Base-by-base conservation (phyloP, 805 yeast species). In the Yarrowia sp. region DNA sequence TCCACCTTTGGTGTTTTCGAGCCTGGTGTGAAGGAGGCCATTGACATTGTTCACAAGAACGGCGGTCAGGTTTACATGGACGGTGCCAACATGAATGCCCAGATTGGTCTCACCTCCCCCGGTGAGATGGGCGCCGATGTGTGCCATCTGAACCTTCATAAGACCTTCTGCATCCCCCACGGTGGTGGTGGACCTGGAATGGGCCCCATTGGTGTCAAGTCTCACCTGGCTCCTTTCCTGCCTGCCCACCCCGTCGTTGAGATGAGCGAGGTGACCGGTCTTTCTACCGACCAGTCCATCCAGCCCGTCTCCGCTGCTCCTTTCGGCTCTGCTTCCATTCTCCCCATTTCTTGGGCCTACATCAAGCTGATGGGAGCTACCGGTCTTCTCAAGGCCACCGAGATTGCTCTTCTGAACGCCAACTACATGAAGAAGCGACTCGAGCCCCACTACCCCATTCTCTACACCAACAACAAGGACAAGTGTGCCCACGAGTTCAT, bases 111-210 rank as follows among this genome's bases (percentile, higher is more conserved):
- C 69, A 94, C 98, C 0, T 90, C 97, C 8, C 98, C 99, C 10
- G 99, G 98, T 69, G 98, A 92, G 76, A 81, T 95, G 73, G 98
- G 98, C 66, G 98, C 98, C 13, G 99, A 95, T 80, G 98, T 95
- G 49, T 95, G 99, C 78, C 99, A 95, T 75, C 84, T 95, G 81
- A 95, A 95, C 78, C 83, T 95, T 76, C 99, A 95, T 83, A 95
- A 95, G 81, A 95, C 99, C 0, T 95, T 95, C 82, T 92, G 98
- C 55, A 92, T 95, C 75, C 96, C 97, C 67, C 99, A 95, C 75
- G 99, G 99, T 75, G 99, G 99, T 76, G 99, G 99, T 77, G 99
- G 99, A 50, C 99, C 99, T 49, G 99, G 98, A 76, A 96, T 92
- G 74, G 99, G 98, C 19, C 98, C 98, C 64, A 95, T 95, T 71